These are phyloP conservation scores for Kodamaea leandrae DNA, from an alignment of 805 yeast species.

Conservation along the genomic window DNA sequence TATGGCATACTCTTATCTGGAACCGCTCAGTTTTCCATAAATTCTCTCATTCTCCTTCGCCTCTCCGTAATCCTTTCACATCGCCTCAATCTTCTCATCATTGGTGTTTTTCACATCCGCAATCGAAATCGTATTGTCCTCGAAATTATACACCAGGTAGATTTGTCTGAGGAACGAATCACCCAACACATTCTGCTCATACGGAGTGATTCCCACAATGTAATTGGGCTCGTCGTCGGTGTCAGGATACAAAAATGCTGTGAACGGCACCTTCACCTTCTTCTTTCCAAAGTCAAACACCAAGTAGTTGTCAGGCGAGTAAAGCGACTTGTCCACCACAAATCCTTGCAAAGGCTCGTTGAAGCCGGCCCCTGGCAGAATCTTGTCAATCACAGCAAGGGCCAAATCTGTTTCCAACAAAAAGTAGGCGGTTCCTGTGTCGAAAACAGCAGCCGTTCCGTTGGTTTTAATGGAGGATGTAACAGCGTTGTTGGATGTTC, in stretches of 20 bases:
- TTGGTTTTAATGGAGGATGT: constrained; percentile 5
- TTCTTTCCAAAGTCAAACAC: constrained; percentile 12
- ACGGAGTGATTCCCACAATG: constrained; percentile 5
- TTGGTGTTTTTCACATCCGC: constrained; percentile 1
- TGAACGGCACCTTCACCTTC: constrained; percentile 15
- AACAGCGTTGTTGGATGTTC: not conserved
- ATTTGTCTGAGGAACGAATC: not conserved
- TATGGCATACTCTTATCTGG: too few species aligned
- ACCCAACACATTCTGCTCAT: not conserved
- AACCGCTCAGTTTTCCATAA: too few species aligned
- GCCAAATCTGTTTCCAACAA: constrained; percentile 35
- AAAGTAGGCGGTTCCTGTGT: constrained; percentile 57
- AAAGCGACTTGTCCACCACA: constrained; percentile 15
- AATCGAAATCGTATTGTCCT: not conserved
- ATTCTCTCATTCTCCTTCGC: too few species aligned
- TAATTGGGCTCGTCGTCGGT: constrained; percentile 11
- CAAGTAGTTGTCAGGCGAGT: constrained; percentile 10
- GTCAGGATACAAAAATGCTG: constrained; percentile 11
- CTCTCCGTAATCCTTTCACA: too few species aligned
- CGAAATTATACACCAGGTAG: constrained; percentile 1
- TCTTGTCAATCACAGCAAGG: constrained; percentile 3
- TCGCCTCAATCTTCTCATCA: not conserved
- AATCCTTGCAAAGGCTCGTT: constrained; percentile 10
- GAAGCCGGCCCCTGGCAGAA: constrained; percentile 10
- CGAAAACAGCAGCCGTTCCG: constrained; percentile 45